Evolutionary conservation across 129 eudicot species (phyloP).

Genomic region (Gnaphalium uliginosum): DNA sequence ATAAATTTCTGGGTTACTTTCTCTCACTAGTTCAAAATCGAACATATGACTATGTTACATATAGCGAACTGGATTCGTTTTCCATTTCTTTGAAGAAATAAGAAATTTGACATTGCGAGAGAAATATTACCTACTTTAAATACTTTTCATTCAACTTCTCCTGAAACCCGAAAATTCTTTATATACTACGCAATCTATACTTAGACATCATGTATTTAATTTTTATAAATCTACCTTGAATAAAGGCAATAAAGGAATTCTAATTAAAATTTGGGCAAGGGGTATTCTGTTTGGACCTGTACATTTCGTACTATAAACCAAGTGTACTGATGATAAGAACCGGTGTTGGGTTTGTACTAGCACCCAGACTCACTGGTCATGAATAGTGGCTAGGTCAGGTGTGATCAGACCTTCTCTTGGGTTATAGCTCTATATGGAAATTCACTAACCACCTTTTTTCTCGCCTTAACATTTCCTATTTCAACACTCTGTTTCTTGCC

Average conservation of each 20-base stretch:
- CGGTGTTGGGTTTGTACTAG: slow-evolving; percentile 13
- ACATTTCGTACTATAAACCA: slow-evolving; percentile 19
- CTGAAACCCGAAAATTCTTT: neutral
- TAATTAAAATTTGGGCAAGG: neutral
- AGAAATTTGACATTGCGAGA: no score
- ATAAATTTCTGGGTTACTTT: neutral
- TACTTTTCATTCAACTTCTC: no score
- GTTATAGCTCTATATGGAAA: slow-evolving; percentile 26
- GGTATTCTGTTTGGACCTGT: slow-evolving; percentile 15
- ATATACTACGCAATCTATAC: neutral
- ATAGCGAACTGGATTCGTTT: no score
- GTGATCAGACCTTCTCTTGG: slow-evolving; percentile 25
- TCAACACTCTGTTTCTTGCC: no score
- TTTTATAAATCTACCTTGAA: no score
- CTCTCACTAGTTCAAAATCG: no score
- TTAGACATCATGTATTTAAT: neutral
- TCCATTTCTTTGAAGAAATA: neutral
- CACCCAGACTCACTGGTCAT: neutral
- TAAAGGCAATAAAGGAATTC: no score
- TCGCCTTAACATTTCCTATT: slow-evolving; percentile 25
- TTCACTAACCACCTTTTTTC: slow-evolving; percentile 21
- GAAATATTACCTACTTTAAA: no score
- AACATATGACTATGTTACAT: no score
- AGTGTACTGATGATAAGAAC: slow-evolving; percentile 20
- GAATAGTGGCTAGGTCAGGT: slow-evolving; percentile 14